A percentile compares a stretch with the other conserved stretches of the same genome.
Evolutionary conservation across 2,329 filamentous ascomycete genomes (phyloP).

Genomic region (Monosporascus sp.): DNA sequence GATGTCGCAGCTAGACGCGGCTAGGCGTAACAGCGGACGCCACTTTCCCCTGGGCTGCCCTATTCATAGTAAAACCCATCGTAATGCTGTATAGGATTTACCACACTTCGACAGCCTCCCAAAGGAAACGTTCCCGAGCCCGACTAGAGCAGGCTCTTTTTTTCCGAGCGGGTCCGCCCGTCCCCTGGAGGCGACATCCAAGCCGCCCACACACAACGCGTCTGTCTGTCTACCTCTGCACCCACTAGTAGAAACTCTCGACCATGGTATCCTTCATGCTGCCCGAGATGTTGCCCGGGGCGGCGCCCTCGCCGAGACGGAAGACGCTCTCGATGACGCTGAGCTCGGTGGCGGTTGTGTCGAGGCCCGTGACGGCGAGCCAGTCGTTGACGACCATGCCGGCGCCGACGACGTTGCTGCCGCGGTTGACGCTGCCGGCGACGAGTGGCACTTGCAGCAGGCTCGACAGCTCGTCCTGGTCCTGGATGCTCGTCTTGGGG

Average conservation of each 20-base stretch:
- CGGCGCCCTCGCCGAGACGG: conserved; percentile 81
- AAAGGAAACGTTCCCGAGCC: no score
- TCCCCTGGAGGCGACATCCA: not conserved
- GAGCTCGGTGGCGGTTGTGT: conserved; percentile 95
- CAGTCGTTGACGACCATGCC: conserved; percentile 98
- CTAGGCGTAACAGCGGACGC: no score
- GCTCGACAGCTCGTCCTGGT: conserved; percentile 94
- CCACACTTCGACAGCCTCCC: no score
- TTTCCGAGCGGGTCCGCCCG: no score
- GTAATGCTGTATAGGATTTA: no score
- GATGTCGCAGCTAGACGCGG: no score
- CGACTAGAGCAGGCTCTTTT: no score
- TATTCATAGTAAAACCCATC: no score
- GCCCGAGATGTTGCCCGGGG: conserved; percentile 71
- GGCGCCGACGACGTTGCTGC: conserved; percentile 89
- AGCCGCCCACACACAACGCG: not conserved
- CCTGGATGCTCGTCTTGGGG: conserved; percentile 92
- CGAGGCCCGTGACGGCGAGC: conserved; percentile 88
- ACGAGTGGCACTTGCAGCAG: conserved; percentile 94
- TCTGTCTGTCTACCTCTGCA: not conserved
- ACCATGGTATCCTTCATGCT: conserved; percentile 97
- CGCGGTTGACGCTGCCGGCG: conserved; percentile 88
- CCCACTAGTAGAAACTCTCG: conserved; percentile 86
- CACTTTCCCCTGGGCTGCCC: no score
- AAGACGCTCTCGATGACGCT: conserved; percentile 97